Evolutionary conservation across 164 flowering plant genomes (phyloP).

Genomic region (Tetracentron sinense): DNA sequence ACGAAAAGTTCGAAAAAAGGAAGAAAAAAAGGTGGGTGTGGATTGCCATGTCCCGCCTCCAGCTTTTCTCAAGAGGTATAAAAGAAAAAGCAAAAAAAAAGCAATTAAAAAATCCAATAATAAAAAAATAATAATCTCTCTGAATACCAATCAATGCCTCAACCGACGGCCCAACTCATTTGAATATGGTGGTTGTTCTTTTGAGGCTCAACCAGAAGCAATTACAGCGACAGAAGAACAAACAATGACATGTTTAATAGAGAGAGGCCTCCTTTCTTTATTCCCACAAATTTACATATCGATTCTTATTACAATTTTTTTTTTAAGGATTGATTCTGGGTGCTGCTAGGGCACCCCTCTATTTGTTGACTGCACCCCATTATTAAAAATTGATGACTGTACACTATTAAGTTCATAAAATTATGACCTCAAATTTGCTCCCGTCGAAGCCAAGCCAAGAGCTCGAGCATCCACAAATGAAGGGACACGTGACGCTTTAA

Average conservation of each 20-base stretch:
- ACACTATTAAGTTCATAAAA: no score
- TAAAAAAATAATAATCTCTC: no score
- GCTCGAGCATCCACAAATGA: no score
- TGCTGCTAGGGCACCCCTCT: no score
- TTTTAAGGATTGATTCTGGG: no score
- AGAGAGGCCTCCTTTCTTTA: slow-evolving; percentile 5
- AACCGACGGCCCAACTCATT: slow-evolving; percentile 34
- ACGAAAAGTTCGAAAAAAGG: slow-evolving; percentile 11
- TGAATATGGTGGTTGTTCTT: slow-evolving; percentile 2
- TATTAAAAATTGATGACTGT: no score
- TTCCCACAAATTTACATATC: not conserved
- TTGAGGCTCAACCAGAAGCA: not conserved
- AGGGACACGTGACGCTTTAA: no score
- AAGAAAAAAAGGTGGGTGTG: slow-evolving; percentile 25
- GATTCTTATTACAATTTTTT: not conserved
- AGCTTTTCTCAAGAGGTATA: slow-evolving; percentile 18
- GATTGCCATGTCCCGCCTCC: slow-evolving; percentile 32
- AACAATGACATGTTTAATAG: slow-evolving; percentile 18
- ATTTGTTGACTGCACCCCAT: no score
- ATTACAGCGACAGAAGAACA: no score
- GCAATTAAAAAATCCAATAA: not conserved
- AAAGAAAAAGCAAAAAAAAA: not conserved
- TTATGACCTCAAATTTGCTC: no score
- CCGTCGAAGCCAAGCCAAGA: no score
- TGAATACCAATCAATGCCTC: slow-evolving; percentile 13